phyloP scores from a whole-genome alignment of 1,139 yeast species.

The Pichia kudriavzevii region DNA sequence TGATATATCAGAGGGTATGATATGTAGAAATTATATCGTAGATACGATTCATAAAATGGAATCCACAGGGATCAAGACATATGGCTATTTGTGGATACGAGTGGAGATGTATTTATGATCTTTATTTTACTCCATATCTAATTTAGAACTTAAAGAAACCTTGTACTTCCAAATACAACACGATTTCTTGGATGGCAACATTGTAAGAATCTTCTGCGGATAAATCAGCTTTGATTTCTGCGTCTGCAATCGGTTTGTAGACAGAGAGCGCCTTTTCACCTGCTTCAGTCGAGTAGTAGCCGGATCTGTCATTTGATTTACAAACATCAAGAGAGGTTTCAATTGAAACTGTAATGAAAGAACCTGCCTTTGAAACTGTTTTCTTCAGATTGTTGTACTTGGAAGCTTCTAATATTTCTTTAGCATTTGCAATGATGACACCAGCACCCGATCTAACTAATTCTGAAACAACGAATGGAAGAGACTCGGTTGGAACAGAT shows the following conservation, averaged over 20 bases:
- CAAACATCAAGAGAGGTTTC: slow-evolving; percentile 41
- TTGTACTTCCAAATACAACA: slow-evolving; percentile 65
- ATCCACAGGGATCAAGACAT: no score
- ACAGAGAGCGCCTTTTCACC: slow-evolving; percentile 35
- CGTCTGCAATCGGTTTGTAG: slow-evolving; percentile 38
- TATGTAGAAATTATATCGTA: no score
- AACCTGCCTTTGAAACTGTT: slow-evolving; percentile 39
- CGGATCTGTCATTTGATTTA: slow-evolving; percentile 41
- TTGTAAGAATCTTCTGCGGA: slow-evolving; percentile 39
- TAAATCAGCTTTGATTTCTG: slow-evolving; percentile 49
- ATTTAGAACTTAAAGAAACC: slow-evolving; percentile 54
- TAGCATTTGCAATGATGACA: slow-evolving; percentile 57
- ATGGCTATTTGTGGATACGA: no score
- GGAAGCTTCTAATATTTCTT: slow-evolving; percentile 38
- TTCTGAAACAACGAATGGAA: slow-evolving; percentile 66
- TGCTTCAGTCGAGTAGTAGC: slow-evolving; percentile 38
- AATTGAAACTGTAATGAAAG: slow-evolving; percentile 43
- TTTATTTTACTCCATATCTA: no score
- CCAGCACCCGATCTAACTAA: slow-evolving; percentile 88
- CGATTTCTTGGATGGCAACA: slow-evolving; percentile 64
- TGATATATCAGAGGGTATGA: no score
- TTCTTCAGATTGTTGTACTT: slow-evolving; percentile 31
- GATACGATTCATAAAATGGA: no score
- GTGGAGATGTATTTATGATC: no score
- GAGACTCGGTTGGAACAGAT: slow-evolving; percentile 35